These are phyloP conservation scores for Medicago lupulina DNA, from an alignment of 306 rosid species.

Conservation along the genomic window DNA sequence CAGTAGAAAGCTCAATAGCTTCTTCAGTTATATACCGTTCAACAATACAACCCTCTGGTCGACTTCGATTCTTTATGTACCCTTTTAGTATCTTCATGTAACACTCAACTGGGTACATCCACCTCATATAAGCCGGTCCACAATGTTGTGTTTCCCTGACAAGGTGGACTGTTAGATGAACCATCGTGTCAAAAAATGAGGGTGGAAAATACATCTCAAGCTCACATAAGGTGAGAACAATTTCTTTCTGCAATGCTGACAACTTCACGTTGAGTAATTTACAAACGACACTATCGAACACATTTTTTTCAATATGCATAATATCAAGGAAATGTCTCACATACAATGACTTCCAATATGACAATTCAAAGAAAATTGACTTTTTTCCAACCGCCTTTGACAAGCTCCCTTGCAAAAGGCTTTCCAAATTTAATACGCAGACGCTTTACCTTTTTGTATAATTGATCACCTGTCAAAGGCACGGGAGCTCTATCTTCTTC, in stretches of 20 bases:
- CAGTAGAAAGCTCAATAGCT: neutral
- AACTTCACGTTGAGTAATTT: neutral
- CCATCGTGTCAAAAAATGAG: constrained; percentile 1
- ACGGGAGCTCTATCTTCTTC: neutral
- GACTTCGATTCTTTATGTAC: neutral
- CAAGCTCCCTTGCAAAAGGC: neutral
- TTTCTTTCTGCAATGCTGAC: neutral
- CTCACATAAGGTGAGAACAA: neutral
- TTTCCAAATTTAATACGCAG: neutral
- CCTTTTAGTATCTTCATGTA: neutral
- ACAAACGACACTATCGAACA: neutral
- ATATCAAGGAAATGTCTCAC: neutral
- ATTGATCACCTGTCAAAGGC: neutral
- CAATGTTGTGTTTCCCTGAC: neutral
- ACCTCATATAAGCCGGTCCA: constrained; percentile 2
- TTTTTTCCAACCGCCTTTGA: neutral
- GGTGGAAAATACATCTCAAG: neutral
- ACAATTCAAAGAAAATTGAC: neutral
- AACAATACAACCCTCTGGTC: neutral
- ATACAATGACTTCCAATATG: neutral
- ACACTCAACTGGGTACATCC: neutral
- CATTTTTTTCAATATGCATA: constrained; percentile 1
- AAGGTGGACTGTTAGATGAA: neutral
- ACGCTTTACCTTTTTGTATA: neutral
- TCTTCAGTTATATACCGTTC: neutral